Conservation (phyloP, 805 yeast genomes). For the Metschnikowia picachoensis region DNA sequence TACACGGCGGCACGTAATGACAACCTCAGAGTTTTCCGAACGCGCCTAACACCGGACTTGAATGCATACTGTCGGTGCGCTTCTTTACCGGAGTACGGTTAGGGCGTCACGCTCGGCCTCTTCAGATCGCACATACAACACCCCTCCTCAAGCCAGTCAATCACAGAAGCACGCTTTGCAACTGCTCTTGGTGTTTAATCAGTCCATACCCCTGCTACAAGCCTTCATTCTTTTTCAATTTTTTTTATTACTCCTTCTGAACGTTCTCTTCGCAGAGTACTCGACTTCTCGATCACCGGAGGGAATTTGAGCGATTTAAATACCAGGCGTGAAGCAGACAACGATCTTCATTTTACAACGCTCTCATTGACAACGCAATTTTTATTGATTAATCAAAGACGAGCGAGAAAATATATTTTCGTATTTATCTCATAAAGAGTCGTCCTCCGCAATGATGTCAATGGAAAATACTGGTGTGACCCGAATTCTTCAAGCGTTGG, state of each 20-base stretch:
- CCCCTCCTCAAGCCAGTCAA: background rate
- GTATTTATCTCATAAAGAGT: no score
- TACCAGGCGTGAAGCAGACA: background rate
- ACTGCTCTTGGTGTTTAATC: no score
- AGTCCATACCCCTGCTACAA: no score
- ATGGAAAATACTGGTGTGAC: slow-evolving; percentile 68
- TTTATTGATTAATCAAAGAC: no score
- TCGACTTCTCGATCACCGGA: background rate
- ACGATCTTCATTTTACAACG: background rate
- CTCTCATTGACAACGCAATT: background rate
- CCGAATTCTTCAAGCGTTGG: slow-evolving; percentile 76
- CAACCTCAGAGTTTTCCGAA: background rate
- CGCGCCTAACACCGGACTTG: background rate
- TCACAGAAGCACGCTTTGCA: no score
- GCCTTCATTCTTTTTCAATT: no score
- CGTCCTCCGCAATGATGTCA: slow-evolving; percentile 14
- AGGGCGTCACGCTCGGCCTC: background rate
- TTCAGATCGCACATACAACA: background rate
- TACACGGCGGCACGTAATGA: background rate
- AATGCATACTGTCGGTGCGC: slow-evolving; percentile 1
- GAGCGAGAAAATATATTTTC: no score
- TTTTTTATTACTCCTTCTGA: background rate
- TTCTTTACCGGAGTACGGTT: background rate
- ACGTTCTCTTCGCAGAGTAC: background rate
- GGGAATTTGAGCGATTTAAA: background rate